A percentile compares a stretch with the other conserved stretches of the same genome.
phyloP scores from a whole-genome alignment of 2,329 filamentous ascomycete species.

The Neodidymelliopsis sp. region DNA sequence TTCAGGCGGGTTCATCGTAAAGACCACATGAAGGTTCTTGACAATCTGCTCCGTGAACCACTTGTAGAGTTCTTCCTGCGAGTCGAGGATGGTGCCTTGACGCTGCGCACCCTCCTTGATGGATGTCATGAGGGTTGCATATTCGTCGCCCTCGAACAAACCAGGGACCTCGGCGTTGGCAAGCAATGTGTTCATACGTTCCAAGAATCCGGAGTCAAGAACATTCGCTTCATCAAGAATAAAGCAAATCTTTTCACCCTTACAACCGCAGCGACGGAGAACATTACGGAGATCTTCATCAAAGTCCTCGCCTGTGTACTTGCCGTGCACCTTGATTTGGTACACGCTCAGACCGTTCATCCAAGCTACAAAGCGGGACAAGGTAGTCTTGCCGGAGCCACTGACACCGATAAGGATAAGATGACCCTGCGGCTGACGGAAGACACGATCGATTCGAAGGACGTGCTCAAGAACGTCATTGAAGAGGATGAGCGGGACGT shows the following conservation, averaged over 20 bases:
- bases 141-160: constrained; percentile 98
- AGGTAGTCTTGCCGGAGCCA: constrained; percentile 96
- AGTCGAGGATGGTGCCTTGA: constrained; percentile 93
- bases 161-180: constrained; percentile 99
- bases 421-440: constrained; percentile 97
- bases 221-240: constrained; percentile 99
- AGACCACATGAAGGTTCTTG: constrained; percentile 98
- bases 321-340: constrained; percentile 99
- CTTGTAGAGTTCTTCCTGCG: constrained; percentile 99
- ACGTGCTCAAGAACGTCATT: constrained; percentile 99
- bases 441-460: constrained; percentile 96
- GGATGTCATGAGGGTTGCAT: constrained; percentile 97
- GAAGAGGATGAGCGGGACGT: constrained; percentile 98
- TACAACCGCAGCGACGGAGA: constrained; percentile 90
- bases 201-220: constrained; percentile 95
- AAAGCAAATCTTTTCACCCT: constrained; percentile 99
- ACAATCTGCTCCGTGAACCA: constrained; percentile 99
- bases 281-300: constrained; percentile 97
- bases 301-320: constrained; percentile 97
- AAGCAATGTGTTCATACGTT: constrained; percentile 98
- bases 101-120: constrained; percentile 98
- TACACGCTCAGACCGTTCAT: constrained; percentile 99
- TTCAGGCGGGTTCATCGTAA: constrained; percentile 99
- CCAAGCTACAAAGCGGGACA: constrained; percentile 98
- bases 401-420: constrained; percentile 98